These are phyloP conservation scores for Aureobasidium vineae DNA, from an alignment of 2,329 filamentous ascomycete species.

Conservation along the genomic window DNA sequence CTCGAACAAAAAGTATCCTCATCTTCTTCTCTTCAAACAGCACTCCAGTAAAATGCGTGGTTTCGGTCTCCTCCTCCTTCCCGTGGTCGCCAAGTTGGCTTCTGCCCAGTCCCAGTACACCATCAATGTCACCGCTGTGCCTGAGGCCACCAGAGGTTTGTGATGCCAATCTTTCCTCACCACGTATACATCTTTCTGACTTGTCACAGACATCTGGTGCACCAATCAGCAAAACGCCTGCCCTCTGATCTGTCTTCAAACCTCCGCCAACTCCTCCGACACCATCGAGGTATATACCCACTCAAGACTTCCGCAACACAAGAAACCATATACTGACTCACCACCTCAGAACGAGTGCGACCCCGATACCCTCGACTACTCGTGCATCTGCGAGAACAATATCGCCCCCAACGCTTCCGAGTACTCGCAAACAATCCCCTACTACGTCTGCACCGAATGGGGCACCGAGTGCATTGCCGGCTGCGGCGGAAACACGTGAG, in stretches of 20 bases:
- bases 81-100: slow-evolving; percentile 53
- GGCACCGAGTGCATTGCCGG: slow-evolving; percentile 60
- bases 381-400: slow-evolving; percentile 68
- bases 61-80: slow-evolving; percentile 50
- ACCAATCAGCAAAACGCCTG: slow-evolving; percentile 60
- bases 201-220: slow-evolving; percentile 61
- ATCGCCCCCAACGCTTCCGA: slow-evolving; percentile 68
- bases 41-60: slow-evolving; percentile 44
- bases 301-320: no score
- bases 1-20: not conserved
- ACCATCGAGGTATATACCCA: slow-evolving; percentile 40
- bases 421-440: slow-evolving; percentile 76
- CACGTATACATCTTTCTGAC: slow-evolving; percentile 31
- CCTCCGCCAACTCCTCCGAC: slow-evolving; percentile 43
- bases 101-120: slow-evolving; percentile 51
- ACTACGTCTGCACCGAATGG: slow-evolving; percentile 71
- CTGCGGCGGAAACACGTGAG: slow-evolving; percentile 54
- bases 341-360: slow-evolving; percentile 61
- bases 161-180: slow-evolving; percentile 3
- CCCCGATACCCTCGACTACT: slow-evolving; percentile 64
- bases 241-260: slow-evolving; percentile 70
- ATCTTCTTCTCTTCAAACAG: not conserved
- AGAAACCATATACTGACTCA: slow-evolving; percentile 35
- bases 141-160: slow-evolving; percentile 54
- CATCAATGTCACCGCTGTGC: slow-evolving; percentile 63